phyloP scores from a whole-genome alignment of 495 filamentous ascomycete species.

The Talaromyces trachyspermus region DNA sequence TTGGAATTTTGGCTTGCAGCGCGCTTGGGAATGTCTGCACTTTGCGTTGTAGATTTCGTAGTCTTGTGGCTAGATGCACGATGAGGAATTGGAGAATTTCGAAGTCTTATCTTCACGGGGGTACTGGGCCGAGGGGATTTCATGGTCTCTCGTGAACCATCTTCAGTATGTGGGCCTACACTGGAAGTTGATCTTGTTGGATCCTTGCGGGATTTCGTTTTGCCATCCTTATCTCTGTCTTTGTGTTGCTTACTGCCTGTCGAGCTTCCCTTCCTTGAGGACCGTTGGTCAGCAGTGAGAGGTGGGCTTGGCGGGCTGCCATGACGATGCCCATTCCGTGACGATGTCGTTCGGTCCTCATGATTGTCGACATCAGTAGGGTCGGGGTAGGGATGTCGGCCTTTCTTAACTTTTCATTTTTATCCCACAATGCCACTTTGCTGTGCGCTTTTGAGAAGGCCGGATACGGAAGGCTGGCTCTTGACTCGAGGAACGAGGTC shows the following conservation, averaged over 20 bases:
- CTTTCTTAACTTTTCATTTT: constrained; percentile 45
- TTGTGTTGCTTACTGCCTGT: constrained; percentile 34
- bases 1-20: constrained; percentile 24
- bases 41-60: constrained; percentile 25
- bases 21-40: constrained; percentile 29
- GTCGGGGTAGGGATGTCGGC: constrained; percentile 66
- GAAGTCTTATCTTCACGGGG: constrained; percentile 22
- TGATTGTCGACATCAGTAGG: constrained; percentile 64
- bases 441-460: constrained; percentile 83
- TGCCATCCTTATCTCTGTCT: constrained; percentile 24
- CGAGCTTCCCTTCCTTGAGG: constrained; percentile 40
- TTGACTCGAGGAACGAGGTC: constrained; percentile 42
- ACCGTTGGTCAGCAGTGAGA: constrained; percentile 46
- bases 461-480: constrained; percentile 70
- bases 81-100: constrained; percentile 20
- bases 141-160: constrained; percentile 26
- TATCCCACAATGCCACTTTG: constrained; percentile 66
- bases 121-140: constrained; percentile 31
- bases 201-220: constrained; percentile 32
- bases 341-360: constrained; percentile 14
- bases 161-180: constrained; percentile 27
- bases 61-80: constrained; percentile 28
- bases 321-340: constrained; percentile 16
- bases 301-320: constrained; percentile 56
- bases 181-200: constrained; percentile 37